Evolutionary conservation across 139 green algal species (phyloP).

Genomic region (Tetradesmus obliquus): DNA sequence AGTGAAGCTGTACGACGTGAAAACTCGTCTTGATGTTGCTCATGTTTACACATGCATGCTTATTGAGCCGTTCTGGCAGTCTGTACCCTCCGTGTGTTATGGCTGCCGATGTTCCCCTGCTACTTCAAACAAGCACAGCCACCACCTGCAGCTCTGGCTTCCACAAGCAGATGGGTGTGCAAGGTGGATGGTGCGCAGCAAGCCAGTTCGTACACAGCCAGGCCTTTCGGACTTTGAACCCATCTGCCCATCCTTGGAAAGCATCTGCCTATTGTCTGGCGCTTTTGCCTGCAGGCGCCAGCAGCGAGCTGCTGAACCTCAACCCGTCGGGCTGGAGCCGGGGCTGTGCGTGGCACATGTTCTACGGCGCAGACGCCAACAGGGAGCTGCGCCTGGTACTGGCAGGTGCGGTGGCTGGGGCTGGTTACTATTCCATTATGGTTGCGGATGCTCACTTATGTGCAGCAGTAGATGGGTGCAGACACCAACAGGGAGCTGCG

Average conservation of each 20-base stretch:
- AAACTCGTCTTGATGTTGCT: no score
- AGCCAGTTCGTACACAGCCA: background rate
- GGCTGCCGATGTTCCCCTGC: no score
- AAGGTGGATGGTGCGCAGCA: background rate
- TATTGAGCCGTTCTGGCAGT: no score
- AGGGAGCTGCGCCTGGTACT: constrained; percentile 16
- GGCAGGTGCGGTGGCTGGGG: constrained; percentile 8
- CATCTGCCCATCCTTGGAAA: background rate
- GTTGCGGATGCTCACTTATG: no score
- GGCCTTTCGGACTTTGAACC: background rate
- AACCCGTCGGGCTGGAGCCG: constrained; percentile 74
- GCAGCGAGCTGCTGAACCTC: constrained; percentile 68
- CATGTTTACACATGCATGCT: no score
- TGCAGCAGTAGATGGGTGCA: constrained; percentile 28
- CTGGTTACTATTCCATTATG: background rate
- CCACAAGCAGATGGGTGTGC: no score
- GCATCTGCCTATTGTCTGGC: no score
- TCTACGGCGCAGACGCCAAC: constrained; percentile 68
- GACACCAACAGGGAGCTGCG: constrained; percentile 49
- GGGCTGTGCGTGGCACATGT: constrained; percentile 73
- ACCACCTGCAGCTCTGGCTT: no score
- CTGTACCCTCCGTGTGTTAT: no score
- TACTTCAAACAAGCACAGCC: no score
- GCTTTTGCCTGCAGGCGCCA: no score
- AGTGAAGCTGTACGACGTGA: no score